A percentile compares a stretch with the other conserved stretches of the same genome.
phyloP scores from a whole-genome alignment of 176 grass and related monocot species.

The Oryza punctata region DNA sequence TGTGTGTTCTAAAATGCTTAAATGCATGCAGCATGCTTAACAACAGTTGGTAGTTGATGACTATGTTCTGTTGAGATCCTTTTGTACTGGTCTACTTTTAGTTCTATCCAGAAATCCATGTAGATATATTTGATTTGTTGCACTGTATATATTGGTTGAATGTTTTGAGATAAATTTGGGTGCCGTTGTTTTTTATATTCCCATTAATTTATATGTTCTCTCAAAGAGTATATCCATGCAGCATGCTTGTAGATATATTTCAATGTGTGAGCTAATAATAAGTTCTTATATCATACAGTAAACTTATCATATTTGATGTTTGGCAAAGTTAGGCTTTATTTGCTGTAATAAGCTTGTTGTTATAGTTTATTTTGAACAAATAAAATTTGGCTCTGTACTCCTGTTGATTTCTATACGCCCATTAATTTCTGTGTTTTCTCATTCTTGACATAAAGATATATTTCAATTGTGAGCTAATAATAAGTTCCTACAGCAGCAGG shows the following conservation, averaged over 20 bases:
- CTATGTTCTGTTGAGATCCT: neutral
- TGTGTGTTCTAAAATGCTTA: neutral
- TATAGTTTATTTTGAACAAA: neutral
- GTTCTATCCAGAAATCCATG: neutral
- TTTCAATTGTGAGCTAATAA: slow-evolving; percentile 10
- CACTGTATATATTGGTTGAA: neutral
- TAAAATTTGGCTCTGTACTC: neutral
- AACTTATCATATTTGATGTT: neutral
- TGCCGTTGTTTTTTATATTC: neutral
- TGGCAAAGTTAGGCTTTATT: neutral
- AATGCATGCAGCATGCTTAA: neutral
- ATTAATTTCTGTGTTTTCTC: neutral
- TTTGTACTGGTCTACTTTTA: neutral
- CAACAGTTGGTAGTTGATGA: neutral
- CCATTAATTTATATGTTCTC: neutral
- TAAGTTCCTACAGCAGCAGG: slow-evolving; percentile 35
- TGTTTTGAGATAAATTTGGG: neutral
- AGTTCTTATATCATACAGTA: neutral
- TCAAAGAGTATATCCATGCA: neutral
- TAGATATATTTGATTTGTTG: slow-evolving; percentile 4
- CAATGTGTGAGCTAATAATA: slow-evolving; percentile 13
- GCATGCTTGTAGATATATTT: neutral
- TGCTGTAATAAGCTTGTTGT: neutral
- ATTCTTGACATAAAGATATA: neutral
- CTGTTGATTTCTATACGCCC: neutral